phyloP scores from a whole-genome alignment of 441 rosid genomes.

The Brassica hybrid region DNA sequence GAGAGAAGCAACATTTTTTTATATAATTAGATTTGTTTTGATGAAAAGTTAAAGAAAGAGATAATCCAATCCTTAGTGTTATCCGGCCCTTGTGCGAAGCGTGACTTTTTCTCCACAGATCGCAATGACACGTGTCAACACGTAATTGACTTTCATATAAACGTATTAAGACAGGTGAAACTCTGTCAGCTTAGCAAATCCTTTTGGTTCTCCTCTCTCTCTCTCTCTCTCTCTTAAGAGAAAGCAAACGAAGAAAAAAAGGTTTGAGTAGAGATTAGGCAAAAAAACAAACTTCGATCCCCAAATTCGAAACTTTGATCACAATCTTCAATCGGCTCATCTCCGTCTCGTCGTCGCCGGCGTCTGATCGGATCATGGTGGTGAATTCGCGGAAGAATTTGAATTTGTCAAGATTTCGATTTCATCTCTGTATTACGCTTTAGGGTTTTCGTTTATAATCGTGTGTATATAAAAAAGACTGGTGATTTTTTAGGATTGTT shows the following conservation, averaged over 20 bases:
- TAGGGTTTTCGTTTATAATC: conserved; percentile 39
- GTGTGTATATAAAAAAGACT: conserved; percentile 19
- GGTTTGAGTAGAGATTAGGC: conserved; percentile 52
- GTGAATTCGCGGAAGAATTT: conserved; percentile 46
- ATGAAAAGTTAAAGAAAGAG: conserved; percentile 3
- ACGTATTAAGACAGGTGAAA: conserved; percentile 24
- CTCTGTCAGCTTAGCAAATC: conserved; percentile 30
- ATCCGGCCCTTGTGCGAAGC: conserved; percentile 63
- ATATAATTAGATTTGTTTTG: too few species aligned
- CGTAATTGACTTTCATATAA: conserved; percentile 25
- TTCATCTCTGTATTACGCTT: conserved; percentile 28
- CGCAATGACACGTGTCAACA: conserved; percentile 21
- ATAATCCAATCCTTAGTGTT: conserved; percentile 24
- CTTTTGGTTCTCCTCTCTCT: conserved; percentile 26
- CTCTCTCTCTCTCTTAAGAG: conserved; percentile 15
- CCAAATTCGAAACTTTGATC: too few species aligned
- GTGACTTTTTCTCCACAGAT: conserved; percentile 35
- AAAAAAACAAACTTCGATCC: too few species aligned
- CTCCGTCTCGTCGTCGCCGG: conserved; percentile 40
- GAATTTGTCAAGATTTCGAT: conserved; percentile 30
- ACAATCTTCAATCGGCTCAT: not conserved
- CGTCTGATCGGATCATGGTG: conserved; percentile 53
- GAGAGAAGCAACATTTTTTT: too few species aligned
- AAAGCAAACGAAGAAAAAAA: conserved; percentile 9
- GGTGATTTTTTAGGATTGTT: conserved; percentile 24